Percentiles rank a stretch among this genome's conserved stretches.
Evolutionary conservation across 345 rosid species (phyloP).

Genomic region (Gynandropsis gynandra): DNA sequence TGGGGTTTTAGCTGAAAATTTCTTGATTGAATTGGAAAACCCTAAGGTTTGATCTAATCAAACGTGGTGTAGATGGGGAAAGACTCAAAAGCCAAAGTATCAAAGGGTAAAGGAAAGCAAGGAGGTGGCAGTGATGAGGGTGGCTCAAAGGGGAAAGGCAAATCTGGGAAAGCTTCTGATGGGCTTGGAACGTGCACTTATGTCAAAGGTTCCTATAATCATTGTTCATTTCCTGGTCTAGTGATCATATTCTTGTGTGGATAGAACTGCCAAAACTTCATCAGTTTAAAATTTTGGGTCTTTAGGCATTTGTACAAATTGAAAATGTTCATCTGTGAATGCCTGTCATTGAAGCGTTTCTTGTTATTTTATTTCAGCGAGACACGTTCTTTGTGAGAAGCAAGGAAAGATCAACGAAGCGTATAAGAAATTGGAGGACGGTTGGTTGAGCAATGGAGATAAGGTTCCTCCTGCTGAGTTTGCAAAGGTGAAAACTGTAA

Average conservation of each 20-base stretch:
- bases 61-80: conserved; percentile 56
- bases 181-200: conserved; percentile 97
- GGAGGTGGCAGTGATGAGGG: conserved; percentile 62
- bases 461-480: conserved; percentile 98
- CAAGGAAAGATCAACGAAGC: conserved; percentile 96
- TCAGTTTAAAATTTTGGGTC: neutral
- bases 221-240: neutral
- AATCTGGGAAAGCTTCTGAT: conserved; percentile 72
- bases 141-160: conserved; percentile 87
- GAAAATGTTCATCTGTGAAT: neutral
- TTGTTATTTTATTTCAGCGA: conserved; percentile 40
- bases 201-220: conserved; percentile 61
- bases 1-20: too few species aligned
- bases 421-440: conserved; percentile 89
- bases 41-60: too few species aligned
- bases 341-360: neutral
- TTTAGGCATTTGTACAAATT: neutral
- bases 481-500: conserved; percentile 53
- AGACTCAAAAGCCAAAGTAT: conserved; percentile 49
- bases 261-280: neutral
- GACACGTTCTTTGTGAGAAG: conserved; percentile 89
- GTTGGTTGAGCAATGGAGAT: conserved; percentile 87
- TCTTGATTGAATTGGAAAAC: too few species aligned
- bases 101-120: conserved; percentile 89
- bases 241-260: neutral